Evolutionary conservation across 805 yeast species (phyloP).

Genomic region (Saturnispora besseyi): DNA sequence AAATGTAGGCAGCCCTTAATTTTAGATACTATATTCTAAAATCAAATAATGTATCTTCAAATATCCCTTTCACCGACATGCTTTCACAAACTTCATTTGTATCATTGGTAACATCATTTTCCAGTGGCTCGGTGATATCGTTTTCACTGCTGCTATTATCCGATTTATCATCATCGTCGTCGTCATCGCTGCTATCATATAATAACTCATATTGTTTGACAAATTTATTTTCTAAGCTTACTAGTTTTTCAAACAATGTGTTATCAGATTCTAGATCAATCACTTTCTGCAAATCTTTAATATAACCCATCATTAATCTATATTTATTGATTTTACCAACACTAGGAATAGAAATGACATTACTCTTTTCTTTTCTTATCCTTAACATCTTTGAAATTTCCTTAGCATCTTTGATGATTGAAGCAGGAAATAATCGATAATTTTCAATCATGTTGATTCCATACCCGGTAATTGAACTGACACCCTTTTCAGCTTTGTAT

Average conservation of each 20-base stretch:
- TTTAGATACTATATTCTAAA: not conserved
- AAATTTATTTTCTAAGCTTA: too few species aligned
- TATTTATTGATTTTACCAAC: too few species aligned
- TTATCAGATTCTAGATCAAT: not conserved
- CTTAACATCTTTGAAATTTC: not conserved
- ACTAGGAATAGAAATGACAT: too few species aligned
- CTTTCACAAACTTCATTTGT: not conserved
- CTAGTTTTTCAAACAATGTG: too few species aligned
- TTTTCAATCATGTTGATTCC: slow-evolving; percentile 29
- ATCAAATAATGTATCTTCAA: not conserved
- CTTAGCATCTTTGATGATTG: slow-evolving; percentile 8
- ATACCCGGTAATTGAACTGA: slow-evolving; percentile 17
- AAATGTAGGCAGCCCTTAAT: too few species aligned
- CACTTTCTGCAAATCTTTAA: not conserved
- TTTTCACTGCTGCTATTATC: too few species aligned
- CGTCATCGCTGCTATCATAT: too few species aligned
- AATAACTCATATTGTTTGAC: too few species aligned
- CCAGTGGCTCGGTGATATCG: too few species aligned
- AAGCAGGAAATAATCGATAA: slow-evolving; percentile 20
- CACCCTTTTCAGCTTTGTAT: slow-evolving; percentile 14
- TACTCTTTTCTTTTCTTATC: too few species aligned
- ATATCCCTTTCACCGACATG: not conserved
- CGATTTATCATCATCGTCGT: too few species aligned
- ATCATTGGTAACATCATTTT: not conserved
- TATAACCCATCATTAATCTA: too few species aligned